Percentiles rank a stretch among this genome's conserved stretches.
These are phyloP conservation scores for Quercus tomentella DNA, from an alignment of 331 rosid genomes.

Conservation along the genomic window DNA sequence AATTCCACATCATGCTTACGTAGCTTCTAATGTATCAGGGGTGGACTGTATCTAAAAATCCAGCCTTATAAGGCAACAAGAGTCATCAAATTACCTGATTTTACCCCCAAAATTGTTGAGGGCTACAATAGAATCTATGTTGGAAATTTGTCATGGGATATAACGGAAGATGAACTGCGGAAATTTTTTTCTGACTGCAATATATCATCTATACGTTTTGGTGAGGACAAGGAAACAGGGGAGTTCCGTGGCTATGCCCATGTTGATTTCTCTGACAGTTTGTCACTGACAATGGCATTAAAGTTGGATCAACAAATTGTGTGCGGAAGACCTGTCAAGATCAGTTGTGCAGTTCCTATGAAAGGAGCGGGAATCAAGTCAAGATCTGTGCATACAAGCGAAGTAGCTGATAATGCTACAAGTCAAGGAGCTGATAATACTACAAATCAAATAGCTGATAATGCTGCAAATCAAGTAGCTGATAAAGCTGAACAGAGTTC, in stretches of 20 bases:
- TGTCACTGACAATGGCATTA: conserved; percentile 61
- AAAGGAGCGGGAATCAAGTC: conserved; percentile 33
- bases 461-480: neutral
- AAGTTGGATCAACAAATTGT: conserved; percentile 65
- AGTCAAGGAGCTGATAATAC: too few species aligned
- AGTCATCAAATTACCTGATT: conserved; percentile 43
- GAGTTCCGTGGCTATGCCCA: conserved; percentile 86
- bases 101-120: conserved; percentile 64
- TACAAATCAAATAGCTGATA: neutral
- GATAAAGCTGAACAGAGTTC: conserved; percentile 16
- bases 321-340: conserved; percentile 65
- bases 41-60: conserved; percentile 76
- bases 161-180: conserved; percentile 71
- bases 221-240: conserved; percentile 82
- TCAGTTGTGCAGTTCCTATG: conserved; percentile 83
- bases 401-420: conserved; percentile 7
- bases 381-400: conserved; percentile 10
- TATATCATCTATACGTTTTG: conserved; percentile 56
- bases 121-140: conserved; percentile 88
- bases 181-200: conserved; percentile 57
- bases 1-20: conserved; percentile 17
- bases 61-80: conserved; percentile 65
- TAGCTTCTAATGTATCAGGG: conserved; percentile 53
- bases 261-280: conserved; percentile 59
- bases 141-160: conserved; percentile 88